Base-by-base conservation (phyloP, 2,329 filamentous ascomycete species). In the Thermoascus crustaceus region DNA sequence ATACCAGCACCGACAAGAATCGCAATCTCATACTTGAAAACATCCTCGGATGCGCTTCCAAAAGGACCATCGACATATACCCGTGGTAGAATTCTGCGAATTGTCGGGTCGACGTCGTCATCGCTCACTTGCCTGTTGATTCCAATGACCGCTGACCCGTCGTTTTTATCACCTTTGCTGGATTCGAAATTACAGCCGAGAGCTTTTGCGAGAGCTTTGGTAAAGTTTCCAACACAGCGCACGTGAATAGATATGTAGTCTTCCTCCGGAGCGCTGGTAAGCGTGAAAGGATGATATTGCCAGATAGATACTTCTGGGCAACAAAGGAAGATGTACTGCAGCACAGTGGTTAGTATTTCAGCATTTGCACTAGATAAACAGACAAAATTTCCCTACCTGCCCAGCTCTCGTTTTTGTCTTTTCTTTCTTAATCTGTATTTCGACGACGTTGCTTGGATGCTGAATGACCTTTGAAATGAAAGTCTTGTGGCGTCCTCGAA, bases 341-440 rank as follows among this genome's bases (percentile, higher is more conserved):
- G 23, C 17, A 7, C 13, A 34, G 9, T 4, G 27, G 51, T 47
- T 49, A 45, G 29, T 30, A 21, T 25, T 4, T 9, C 9, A 19
- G 7, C 8, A 11, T 21, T 23, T 6, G 19, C 16, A 5, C 14
- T 13, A 13, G 16, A 31, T 5, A 30, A 10, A 30, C 29, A 21
- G 10, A 29, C 26, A 20, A 8, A 11, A 27, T 5, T 11, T 6
- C 24, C 50, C 36, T 52, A 66, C 63, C 53, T 86, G 83, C 33
- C 85, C 85, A 13, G 85, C 82, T 34, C 75, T 73, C 3, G 83
- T 86, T 69, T 81, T 86, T 29, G 84, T 88, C 63, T 86, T 69
- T 55, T 88, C 83, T 64, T 91, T 91, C 71, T 89, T 88, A 67
- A 93, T 87, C 66, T 91, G 85, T 42, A 93, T 88, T 64, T 93